phyloP scores from a whole-genome alignment of 139 green algal species.

The Micractinium conductrix region DNA sequence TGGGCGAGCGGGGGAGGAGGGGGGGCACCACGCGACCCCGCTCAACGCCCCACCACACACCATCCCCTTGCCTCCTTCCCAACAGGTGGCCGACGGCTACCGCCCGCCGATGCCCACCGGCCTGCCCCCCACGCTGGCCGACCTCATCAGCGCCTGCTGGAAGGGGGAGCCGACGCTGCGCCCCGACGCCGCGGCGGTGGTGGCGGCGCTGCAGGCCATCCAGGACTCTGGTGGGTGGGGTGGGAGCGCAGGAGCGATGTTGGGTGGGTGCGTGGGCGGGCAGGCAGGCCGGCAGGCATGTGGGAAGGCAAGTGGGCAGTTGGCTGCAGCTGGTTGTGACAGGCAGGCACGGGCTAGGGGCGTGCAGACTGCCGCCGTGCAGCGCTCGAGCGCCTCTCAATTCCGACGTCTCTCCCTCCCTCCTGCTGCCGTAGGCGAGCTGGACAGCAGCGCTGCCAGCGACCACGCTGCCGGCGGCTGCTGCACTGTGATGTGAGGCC shows the following conservation, averaged over 20 bases:
- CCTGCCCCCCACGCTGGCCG: conserved; percentile 54
- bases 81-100: conserved; percentile 52
- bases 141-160: conserved; percentile 73
- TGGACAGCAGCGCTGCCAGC: too few relatives aligned
- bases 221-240: background rate
- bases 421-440: too few relatives aligned
- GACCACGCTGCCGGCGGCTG: too few relatives aligned
- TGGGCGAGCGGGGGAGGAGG: too few relatives aligned
- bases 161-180: conserved; percentile 10
- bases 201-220: conserved; percentile 16
- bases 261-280: background rate
- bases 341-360: too few relatives aligned
- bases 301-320: background rate
- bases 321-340: background rate
- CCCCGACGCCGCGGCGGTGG: conserved; percentile 4
- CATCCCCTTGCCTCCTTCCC: too few relatives aligned
- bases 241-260: too few relatives aligned
- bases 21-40: too few relatives aligned
- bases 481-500: too few relatives aligned
- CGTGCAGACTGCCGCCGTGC: background rate
- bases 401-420: too few relatives aligned
- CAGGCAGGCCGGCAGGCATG: background rate
- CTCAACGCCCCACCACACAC: too few relatives aligned
- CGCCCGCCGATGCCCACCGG: conserved; percentile 40
- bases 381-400: too few relatives aligned